Evolutionary conservation across 352 stramenopile genomes (phyloP).

Genomic region (Pythium aristosporum): DNA sequence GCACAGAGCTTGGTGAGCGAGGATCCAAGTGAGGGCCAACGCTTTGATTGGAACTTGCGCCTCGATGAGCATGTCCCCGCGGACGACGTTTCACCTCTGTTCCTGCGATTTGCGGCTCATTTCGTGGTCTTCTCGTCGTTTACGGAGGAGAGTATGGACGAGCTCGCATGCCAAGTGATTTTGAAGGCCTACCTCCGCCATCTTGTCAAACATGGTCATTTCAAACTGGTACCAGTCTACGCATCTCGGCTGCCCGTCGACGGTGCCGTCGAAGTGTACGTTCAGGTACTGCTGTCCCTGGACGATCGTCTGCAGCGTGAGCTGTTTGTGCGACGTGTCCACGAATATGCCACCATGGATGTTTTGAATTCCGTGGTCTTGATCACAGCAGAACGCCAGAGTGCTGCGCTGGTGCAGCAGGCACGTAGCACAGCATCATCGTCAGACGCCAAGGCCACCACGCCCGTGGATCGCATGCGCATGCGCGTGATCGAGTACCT

Average conservation of each 20-base stretch:
- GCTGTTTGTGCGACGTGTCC: slow-evolving; percentile 62
- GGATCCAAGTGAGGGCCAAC: slow-evolving; percentile 19
- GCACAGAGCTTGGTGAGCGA: slow-evolving; percentile 49
- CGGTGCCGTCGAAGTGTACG: slow-evolving; percentile 68
- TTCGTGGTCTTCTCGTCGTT: slow-evolving; percentile 75
- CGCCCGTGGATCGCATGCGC: slow-evolving; percentile 49
- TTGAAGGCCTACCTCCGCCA: slow-evolving; percentile 83
- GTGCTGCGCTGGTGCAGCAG: slow-evolving; percentile 32
- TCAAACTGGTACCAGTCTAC: slow-evolving; percentile 77
- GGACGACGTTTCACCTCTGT: slow-evolving; percentile 49
- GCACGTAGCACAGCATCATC: slow-evolving; percentile 2
- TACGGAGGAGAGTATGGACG: slow-evolving; percentile 67
- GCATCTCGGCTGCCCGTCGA: slow-evolving; percentile 56
- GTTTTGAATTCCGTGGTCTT: slow-evolving; percentile 61
- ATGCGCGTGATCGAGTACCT: slow-evolving; percentile 73
- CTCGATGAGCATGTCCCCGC: slow-evolving; percentile 40
- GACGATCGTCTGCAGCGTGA: slow-evolving; percentile 67
- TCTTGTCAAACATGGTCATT: slow-evolving; percentile 73
- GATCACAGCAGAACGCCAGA: slow-evolving; percentile 52
- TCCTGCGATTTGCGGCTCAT: slow-evolving; percentile 78
- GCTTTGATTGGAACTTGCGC: slow-evolving; percentile 71
- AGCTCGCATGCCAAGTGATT: slow-evolving; percentile 70
- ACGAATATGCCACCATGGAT: slow-evolving; percentile 64
- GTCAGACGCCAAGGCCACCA: slow-evolving; percentile 32
- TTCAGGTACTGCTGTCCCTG: slow-evolving; percentile 64